These are phyloP conservation scores for Mychonastes homosphaera DNA, from an alignment of 139 green algal species.

Conservation along the genomic window DNA sequence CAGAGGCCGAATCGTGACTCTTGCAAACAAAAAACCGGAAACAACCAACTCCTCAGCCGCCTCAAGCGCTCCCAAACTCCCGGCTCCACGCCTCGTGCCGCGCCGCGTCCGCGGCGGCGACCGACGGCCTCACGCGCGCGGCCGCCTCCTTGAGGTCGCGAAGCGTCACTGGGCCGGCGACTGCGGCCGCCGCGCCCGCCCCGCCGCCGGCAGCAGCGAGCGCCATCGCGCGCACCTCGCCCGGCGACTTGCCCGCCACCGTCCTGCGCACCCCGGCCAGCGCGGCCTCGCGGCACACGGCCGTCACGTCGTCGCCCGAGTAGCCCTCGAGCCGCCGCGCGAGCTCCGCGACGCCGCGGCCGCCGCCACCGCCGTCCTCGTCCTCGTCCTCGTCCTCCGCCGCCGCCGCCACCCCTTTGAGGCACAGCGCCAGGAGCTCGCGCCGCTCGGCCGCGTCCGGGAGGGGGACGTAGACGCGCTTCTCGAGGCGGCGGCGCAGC, in stretches of 20 bases:
- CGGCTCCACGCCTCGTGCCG: too few species aligned
- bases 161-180: too few species aligned
- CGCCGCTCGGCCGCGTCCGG: slow-evolving; percentile 51
- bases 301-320: slow-evolving; percentile 83
- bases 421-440: slow-evolving; percentile 74
- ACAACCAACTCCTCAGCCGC: too few species aligned
- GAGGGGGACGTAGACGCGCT: slow-evolving; percentile 93
- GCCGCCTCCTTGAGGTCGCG: too few species aligned
- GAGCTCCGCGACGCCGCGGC: slow-evolving; percentile 62
- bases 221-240: slow-evolving; percentile 55
- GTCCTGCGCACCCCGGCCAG: slow-evolving; percentile 82
- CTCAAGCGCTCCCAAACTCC: too few species aligned
- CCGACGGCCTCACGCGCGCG: too few species aligned
- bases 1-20: too few species aligned
- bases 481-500: slow-evolving; percentile 78
- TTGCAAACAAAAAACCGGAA: too few species aligned
- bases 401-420: too few species aligned
- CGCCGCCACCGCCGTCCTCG: slow-evolving; percentile 45
- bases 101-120: too few species aligned
- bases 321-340: slow-evolving; percentile 62
- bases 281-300: slow-evolving; percentile 79
- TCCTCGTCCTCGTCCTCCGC: slow-evolving; percentile 26
- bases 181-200: too few species aligned
- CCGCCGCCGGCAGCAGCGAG: too few species aligned
- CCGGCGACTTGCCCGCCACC: slow-evolving; percentile 62